These are phyloP conservation scores for Pleurozium schreberi DNA, from an alignment of 225 moss, liverwort and hornwort species.

Conservation along the genomic window DNA sequence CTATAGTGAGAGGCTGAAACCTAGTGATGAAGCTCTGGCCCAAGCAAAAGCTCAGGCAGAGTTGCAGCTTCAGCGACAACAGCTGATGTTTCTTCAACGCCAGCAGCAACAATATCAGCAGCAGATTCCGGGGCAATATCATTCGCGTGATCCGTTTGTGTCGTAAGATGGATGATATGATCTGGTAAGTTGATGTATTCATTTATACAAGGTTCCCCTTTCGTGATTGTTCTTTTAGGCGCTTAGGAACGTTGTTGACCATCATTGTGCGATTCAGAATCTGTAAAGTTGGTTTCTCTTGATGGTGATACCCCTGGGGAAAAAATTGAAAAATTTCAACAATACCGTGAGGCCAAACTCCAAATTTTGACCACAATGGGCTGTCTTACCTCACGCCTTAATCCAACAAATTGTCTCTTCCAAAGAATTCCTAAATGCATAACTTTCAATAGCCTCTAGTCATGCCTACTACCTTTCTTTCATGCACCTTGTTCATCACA, in stretches of 20 bases:
- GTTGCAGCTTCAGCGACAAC: constrained; percentile 64
- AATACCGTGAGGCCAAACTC: too few species aligned
- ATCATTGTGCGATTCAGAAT: background rate
- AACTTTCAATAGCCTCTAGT: too few species aligned
- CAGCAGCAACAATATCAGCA: constrained; percentile 79
- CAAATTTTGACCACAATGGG: too few species aligned
- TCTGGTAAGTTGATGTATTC: constrained; percentile 37
- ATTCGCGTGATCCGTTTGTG: constrained; percentile 91
- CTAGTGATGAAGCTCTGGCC: constrained; percentile 33
- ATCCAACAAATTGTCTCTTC: background rate
- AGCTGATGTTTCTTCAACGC: constrained; percentile 60
- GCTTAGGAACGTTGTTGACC: background rate
- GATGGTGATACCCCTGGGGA: background rate
- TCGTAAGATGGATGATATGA: constrained; percentile 53
- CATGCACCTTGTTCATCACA: too few species aligned
- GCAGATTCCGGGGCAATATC: constrained; percentile 86
- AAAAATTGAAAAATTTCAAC: too few species aligned
- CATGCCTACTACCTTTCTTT: too few species aligned
- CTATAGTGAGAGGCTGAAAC: constrained; percentile 32
- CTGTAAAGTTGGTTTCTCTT: background rate
- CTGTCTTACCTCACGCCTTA: too few species aligned
- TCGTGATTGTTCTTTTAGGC: background rate
- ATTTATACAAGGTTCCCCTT: background rate
- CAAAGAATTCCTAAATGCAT: background rate
- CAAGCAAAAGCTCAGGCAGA: constrained; percentile 29